These are phyloP conservation scores for Cavenderia fasciculata DNA, from an alignment of 78 protist species.

Conservation along the genomic window DNA sequence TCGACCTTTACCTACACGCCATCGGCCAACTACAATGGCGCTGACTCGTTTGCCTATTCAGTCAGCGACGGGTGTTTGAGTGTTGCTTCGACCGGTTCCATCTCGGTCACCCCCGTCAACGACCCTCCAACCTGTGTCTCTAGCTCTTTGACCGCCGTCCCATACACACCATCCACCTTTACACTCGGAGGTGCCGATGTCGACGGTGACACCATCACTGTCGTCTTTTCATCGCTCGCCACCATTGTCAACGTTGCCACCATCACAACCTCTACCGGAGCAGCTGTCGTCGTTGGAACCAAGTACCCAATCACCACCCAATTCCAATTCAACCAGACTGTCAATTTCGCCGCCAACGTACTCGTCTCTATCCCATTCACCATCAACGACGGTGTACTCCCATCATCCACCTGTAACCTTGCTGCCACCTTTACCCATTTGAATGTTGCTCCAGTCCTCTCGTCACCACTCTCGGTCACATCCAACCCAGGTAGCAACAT, in stretches of 20 bases:
- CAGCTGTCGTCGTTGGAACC: not conserved
- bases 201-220: not conserved
- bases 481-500: not conserved
- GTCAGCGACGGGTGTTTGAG: slow-evolving; percentile 32
- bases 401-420: not conserved
- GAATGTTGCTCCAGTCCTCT: slow-evolving; percentile 15
- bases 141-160: not conserved
- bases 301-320: not conserved
- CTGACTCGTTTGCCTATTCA: not conserved
- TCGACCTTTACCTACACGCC: not conserved
- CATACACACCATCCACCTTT: not conserved
- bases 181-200: slow-evolving; percentile 2
- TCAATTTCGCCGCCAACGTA: not conserved
- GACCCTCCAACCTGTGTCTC: slow-evolving; percentile 11
- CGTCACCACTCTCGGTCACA: not conserved
- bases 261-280: not conserved
- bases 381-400: not conserved
- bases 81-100: not conserved
- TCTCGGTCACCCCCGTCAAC: not conserved
- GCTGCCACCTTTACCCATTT: not conserved
- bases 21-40: not conserved
- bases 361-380: not conserved
- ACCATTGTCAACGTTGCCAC: not conserved
- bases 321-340: not conserved
- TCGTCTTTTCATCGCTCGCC: not conserved